Evolutionary conservation across 805 yeast genomes (phyloP).

Genomic region (Candida saitoana): DNA sequence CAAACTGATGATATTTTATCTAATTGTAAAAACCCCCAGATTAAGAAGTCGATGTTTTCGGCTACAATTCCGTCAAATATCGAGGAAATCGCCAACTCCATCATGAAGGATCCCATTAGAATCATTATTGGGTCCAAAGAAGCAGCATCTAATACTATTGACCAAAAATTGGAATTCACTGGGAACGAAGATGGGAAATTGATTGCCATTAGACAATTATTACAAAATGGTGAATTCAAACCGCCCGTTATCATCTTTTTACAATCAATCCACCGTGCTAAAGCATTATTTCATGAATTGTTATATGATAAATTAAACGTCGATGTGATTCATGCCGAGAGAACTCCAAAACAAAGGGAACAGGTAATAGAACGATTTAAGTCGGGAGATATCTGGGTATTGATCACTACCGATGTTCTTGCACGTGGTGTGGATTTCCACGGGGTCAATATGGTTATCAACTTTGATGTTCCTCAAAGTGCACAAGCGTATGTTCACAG

Average conservation of each 20-base stretch:
- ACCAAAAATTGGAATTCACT: constrained; percentile 77
- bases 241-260: constrained; percentile 93
- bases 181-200: constrained; percentile 96
- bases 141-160: constrained; percentile 81
- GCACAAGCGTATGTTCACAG: constrained; percentile 96
- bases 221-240: constrained; percentile 75
- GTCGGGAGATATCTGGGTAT: constrained; percentile 90
- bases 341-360: constrained; percentile 84
- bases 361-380: constrained; percentile 79
- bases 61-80: constrained; percentile 95
- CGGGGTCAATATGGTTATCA: constrained; percentile 90
- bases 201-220: constrained; percentile 84
- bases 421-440: constrained; percentile 97
- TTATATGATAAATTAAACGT: constrained; percentile 88
- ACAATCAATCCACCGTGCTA: constrained; percentile 90
- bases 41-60: constrained; percentile 79
- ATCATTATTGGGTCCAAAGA: constrained; percentile 90
- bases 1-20: constrained; percentile 86
- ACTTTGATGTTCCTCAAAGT: constrained; percentile 92
- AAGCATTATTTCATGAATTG: constrained; percentile 89
- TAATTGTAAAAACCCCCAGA: constrained; percentile 45
- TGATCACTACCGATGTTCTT: constrained; percentile 92
- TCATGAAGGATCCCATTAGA: constrained; percentile 83
- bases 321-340: constrained; percentile 93
- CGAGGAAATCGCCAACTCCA: constrained; percentile 79